Conservation (phyloP, 2,329 filamentous ascomycete genomes). For the Amauroascus niger region DNA sequence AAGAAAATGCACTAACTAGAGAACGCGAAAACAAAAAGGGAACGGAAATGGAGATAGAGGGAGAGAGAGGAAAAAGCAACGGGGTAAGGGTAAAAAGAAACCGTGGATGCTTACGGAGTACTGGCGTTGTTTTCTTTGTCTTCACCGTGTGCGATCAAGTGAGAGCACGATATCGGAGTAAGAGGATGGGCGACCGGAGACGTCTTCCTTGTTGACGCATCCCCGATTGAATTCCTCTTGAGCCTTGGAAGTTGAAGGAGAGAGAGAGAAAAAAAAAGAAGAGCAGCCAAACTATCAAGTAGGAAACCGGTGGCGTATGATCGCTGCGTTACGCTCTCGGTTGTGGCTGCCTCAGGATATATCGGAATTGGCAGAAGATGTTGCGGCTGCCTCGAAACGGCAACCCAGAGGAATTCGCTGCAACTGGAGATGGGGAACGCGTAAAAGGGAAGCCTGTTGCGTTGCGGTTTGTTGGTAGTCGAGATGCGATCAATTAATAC, state of each 20-base stretch:
- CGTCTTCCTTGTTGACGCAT: constrained; percentile 4
- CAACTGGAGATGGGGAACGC: not conserved
- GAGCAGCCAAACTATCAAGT: not conserved
- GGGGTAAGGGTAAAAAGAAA: not conserved
- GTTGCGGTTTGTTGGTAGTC: not conserved
- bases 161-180: not conserved
- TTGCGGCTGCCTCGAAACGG: not conserved
- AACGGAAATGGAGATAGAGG: too few species aligned
- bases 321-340: not conserved
- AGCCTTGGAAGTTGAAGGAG: not conserved
- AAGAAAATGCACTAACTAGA: too few species aligned
- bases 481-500: not conserved
- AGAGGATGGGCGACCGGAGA: not conserved
- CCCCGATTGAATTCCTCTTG: not conserved
- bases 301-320: not conserved
- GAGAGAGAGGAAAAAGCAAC: constrained; percentile 7
- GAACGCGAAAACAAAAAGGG: too few species aligned
- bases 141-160: not conserved
- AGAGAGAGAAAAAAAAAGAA: too few species aligned
- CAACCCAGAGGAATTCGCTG: too few species aligned
- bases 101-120: too few species aligned
- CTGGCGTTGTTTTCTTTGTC: not conserved
- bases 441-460: not conserved
- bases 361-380: not conserved
- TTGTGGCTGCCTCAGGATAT: not conserved